Evolutionary conservation across 2,329 filamentous ascomycete genomes (phyloP).

Genomic region (Penicillium expansum): DNA sequence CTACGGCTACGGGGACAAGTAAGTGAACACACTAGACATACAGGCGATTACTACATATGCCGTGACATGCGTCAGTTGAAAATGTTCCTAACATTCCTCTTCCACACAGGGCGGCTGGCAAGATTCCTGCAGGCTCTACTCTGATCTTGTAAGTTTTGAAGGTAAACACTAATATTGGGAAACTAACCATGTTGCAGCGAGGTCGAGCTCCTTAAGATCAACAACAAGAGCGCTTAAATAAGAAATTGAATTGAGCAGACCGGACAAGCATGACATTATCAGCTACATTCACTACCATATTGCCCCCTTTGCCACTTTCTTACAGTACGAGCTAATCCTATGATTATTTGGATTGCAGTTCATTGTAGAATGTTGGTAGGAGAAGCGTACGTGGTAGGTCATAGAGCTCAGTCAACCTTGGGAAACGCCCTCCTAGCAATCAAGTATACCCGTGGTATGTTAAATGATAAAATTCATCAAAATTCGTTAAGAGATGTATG

Average conservation of each 20-base stretch:
- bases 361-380: background rate
- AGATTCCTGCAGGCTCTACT: conserved; percentile 68
- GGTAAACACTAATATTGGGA: background rate
- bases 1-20: conserved; percentile 40
- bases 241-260: background rate
- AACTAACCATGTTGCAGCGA: conserved; percentile 49
- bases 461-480: background rate
- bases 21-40: conserved; percentile 18
- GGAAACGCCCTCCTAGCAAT: background rate
- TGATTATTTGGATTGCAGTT: background rate
- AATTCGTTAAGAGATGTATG: background rate
- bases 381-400: too few species aligned
- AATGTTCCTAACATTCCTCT: conserved; percentile 9
- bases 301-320: background rate
- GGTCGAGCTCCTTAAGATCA: conserved; percentile 66
- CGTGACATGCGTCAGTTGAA: background rate
- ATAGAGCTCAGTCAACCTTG: background rate
- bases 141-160: conserved; percentile 71
- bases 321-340: too few species aligned
- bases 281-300: background rate
- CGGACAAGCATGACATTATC: background rate
- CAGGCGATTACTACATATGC: background rate
- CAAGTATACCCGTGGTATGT: background rate
- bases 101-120: conserved; percentile 14
- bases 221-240: conserved; percentile 47